Conservation (phyloP, 2,329 filamentous ascomycete genomes). For the Pseudopithomyces chartarum region DNA sequence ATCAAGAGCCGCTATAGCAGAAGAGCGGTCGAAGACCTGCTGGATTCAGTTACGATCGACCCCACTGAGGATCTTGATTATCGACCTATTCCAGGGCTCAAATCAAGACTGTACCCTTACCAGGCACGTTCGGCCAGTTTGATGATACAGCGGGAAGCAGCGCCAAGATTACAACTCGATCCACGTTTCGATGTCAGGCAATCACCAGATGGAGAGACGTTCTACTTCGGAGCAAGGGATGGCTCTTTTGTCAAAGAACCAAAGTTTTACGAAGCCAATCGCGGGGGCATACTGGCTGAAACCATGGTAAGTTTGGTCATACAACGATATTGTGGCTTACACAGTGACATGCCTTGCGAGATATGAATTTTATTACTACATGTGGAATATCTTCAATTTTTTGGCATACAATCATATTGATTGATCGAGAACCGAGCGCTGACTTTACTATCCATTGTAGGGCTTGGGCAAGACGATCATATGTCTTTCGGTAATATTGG, state of each 20-base stretch:
- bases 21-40: conserved; percentile 60
- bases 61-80: conserved; percentile 39
- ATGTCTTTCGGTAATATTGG: conserved; percentile 71
- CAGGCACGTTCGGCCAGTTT: conserved; percentile 78
- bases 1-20: conserved; percentile 58
- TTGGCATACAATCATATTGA: too few species aligned
- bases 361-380: background rate
- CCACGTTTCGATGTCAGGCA: conserved; percentile 67
- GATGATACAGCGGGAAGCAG: conserved; percentile 82
- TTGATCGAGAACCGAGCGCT: background rate
- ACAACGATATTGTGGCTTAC: background rate
- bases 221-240: conserved; percentile 72
- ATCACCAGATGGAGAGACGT: conserved; percentile 66
- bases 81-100: conserved; percentile 59
- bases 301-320: conserved; percentile 63
- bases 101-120: conserved; percentile 73
- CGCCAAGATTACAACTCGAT: conserved; percentile 69
- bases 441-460: conserved; percentile 9
- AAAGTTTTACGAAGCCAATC: conserved; percentile 72
- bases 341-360: too few species aligned
- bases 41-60: conserved; percentile 49
- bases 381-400: too few species aligned
- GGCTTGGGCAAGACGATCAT: conserved; percentile 84
- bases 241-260: conserved; percentile 68
- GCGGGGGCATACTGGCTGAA: conserved; percentile 79